These are phyloP conservation scores for Thermomyces lanuginosus DNA, from an alignment of 2,329 filamentous ascomycete genomes.

Conservation along the genomic window DNA sequence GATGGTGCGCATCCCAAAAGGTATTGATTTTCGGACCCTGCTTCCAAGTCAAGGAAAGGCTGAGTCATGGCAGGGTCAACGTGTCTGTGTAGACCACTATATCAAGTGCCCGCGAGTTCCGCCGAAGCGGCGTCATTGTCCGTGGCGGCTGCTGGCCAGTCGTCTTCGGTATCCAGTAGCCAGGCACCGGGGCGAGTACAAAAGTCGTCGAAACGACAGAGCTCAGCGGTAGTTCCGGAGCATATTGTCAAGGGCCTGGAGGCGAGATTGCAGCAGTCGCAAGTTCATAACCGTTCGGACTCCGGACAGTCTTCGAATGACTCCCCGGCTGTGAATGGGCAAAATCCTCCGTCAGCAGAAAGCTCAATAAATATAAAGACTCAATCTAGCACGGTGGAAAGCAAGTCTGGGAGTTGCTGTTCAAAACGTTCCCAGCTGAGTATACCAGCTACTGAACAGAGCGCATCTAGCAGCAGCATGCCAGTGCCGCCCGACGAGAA, in stretches of 20 bases:
- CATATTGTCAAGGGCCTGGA: conserved; percentile 20
- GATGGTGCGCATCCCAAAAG: conserved; percentile 31
- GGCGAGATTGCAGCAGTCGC: conserved; percentile 5
- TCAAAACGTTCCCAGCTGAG: too few species aligned
- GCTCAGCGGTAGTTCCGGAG: conserved; percentile 18
- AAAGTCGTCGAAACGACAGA: conserved; percentile 18
- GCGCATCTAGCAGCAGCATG: conserved; percentile 7
- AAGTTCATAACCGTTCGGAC: too few species aligned
- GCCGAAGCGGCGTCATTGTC: conserved; percentile 10
- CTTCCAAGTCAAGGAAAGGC: conserved; percentile 8
- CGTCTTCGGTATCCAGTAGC: conserved; percentile 8
- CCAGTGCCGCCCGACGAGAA: too few species aligned
- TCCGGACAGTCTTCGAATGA: too few species aligned
- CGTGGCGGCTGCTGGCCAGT: conserved; percentile 7
- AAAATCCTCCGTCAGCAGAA: too few species aligned
- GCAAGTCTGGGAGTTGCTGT: too few species aligned
- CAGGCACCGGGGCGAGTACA: conserved; percentile 19
- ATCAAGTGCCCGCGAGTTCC: conserved; percentile 18
- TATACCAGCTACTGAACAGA: conserved; percentile 13
- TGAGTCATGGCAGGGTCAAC: conserved; percentile 16
- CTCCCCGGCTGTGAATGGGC: too few species aligned
- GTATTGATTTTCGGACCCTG: conserved; percentile 10
- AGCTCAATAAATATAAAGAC: too few species aligned
- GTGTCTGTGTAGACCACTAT: conserved; percentile 27
- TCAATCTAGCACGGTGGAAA: too few species aligned